These are phyloP conservation scores for Phytophthora uliginosa DNA, from an alignment of 352 stramenopile genomes.

Conservation along the genomic window DNA sequence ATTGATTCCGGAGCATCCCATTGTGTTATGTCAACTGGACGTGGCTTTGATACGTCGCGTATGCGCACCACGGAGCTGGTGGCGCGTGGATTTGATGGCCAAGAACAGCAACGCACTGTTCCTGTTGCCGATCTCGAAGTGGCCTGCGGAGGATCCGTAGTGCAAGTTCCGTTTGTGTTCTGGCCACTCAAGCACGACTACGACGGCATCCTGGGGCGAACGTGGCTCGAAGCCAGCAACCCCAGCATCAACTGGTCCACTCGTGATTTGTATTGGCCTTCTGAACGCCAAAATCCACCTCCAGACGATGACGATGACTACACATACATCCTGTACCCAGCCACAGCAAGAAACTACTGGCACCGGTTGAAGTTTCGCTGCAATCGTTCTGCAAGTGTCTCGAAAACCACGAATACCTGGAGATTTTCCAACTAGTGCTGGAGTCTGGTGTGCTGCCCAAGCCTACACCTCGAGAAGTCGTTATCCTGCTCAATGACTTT, in stretches of 20 bases:
- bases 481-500: constrained; percentile 4
- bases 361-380: not conserved
- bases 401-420: constrained; percentile 2
- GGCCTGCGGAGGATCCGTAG: no score
- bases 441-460: constrained; percentile 1
- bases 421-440: not conserved
- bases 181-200: not conserved
- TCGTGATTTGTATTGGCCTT: not conserved
- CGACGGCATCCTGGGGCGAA: not conserved
- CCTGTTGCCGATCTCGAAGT: not conserved
- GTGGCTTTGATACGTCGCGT: not conserved
- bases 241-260: not conserved
- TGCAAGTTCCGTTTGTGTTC: not conserved
- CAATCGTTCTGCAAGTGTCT: not conserved
- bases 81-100: not conserved
- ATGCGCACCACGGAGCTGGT: not conserved
- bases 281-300: not conserved
- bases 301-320: not conserved
- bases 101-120: not conserved
- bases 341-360: not conserved
- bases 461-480: not conserved
- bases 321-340: no score
- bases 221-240: not conserved
- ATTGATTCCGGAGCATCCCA: not conserved
- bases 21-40: not conserved